Base-by-base conservation (phyloP, 2,329 filamentous ascomycete genomes). In the Helminthosporium solani region DNA sequence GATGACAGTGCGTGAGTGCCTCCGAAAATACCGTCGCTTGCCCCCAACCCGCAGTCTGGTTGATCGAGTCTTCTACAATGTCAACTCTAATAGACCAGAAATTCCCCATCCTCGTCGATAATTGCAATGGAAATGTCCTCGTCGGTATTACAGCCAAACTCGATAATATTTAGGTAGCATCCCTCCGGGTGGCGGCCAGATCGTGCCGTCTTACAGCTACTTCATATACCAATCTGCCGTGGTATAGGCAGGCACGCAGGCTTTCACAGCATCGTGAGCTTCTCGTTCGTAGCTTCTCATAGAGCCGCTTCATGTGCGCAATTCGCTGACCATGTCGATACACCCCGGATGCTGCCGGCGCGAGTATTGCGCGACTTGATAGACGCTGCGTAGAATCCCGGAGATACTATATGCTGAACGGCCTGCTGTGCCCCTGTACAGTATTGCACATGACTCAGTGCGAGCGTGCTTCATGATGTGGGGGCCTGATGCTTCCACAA, bases 151-250 rank as follows among this genome's bases (percentile, higher is more conserved):
- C n/a, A n/a, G n/a, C n/a, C n/a, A n/a, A 45, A 44, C 40, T 49
- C 34, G 45, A 45, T 45, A 51, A 38, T 25, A 31, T 31, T 33
- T 8, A 44, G 33, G 39, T 46, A 40, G 30, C 33, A 35, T 41
- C 40, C 35, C 28, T 47, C 47, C 46, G 61, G 38, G 52, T 43
- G 33, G 28, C 56, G 60, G 60, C 39, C 42, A 53, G 47, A 37
- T 27, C 35, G 40, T 46, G 47, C 60, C 61, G 61, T 58, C 54
- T 59, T 49, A 54, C 49, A 38, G n/a, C 28, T 31, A 31, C 14
- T 8, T 7, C 28, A 25, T 25, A 6, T 5, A 12, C 28, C 12
- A 5, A 25, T 25, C 9, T 5, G 28, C 28, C 12, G 9, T 31
- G 14, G 14, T 31, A 31, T 31, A 31, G 28, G 4, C 12, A 31